Conservation (phyloP, 495 filamentous ascomycete species). For the Daldinia decipiens region DNA sequence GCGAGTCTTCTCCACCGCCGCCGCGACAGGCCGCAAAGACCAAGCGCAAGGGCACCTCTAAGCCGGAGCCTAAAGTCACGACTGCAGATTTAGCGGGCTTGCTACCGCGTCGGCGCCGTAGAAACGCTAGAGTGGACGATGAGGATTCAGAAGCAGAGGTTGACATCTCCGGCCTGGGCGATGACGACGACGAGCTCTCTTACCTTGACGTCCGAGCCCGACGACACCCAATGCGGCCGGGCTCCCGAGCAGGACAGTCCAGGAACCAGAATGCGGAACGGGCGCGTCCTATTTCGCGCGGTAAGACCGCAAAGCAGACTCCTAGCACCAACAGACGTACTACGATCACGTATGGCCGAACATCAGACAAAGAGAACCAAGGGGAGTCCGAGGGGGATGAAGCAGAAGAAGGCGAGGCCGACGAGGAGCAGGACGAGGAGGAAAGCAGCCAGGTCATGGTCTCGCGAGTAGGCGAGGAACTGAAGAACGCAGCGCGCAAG, state of each 20-base stretch:
- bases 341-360: constrained; percentile 51
- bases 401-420: constrained; percentile 21
- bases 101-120: constrained; percentile 52
- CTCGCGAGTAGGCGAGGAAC: constrained; percentile 50
- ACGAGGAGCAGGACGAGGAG: constrained; percentile 26
- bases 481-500: constrained; percentile 58
- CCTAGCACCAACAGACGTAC: constrained; percentile 39
- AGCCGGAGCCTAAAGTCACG: constrained; percentile 46
- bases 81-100: constrained; percentile 57
- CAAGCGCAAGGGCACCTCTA: constrained; percentile 36
- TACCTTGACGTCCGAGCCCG: constrained; percentile 48
- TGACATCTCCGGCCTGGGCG: constrained; percentile 44
- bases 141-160: constrained; percentile 45
- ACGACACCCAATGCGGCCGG: constrained; percentile 31
- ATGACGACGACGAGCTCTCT: constrained; percentile 53
- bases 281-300: constrained; percentile 13
- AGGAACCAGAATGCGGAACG: constrained; percentile 22
- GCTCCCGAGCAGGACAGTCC: constrained; percentile 29
- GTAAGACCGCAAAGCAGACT: constrained; percentile 35
- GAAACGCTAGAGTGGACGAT: constrained; percentile 37
- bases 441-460: constrained; percentile 48
- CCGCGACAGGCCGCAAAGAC: constrained; percentile 35
- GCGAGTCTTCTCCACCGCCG: constrained; percentile 45
- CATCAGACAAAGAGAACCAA: constrained; percentile 58
- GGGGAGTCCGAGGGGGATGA: constrained; percentile 29